Conservation (phyloP, 768 basidiomycete species). For the Tulasnella calospora region DNA sequence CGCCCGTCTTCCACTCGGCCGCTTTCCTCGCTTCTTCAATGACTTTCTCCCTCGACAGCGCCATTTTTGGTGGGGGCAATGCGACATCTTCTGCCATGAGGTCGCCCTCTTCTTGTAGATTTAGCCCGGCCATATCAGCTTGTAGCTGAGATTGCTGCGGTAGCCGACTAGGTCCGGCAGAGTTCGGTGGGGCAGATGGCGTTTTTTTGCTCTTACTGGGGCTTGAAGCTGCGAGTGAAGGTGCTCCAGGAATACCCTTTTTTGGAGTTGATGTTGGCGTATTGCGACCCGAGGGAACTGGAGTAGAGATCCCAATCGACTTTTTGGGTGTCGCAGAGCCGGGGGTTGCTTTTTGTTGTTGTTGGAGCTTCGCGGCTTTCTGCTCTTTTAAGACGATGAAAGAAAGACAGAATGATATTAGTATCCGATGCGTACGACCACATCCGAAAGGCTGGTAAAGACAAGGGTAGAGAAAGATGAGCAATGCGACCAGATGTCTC, state of each 20-base stretch:
- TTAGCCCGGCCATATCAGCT: constrained; percentile 70
- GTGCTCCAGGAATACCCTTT: not conserved
- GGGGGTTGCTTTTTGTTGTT: not conserved
- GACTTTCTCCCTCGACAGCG: constrained; percentile 71
- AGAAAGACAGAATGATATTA: not conserved
- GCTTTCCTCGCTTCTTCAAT: constrained; percentile 67
- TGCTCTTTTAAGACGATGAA: not conserved
- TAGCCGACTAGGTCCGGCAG: constrained; percentile 38
- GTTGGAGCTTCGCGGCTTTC: not conserved
- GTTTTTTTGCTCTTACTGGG: not conserved
- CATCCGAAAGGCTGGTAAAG: not conserved
- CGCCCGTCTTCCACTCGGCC: constrained; percentile 46
- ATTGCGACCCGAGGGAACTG: not conserved
- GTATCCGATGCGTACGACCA: not conserved
- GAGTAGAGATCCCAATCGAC: not conserved
- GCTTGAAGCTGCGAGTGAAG: not conserved
- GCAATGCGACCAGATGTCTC: not conserved
- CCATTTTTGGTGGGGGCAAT: constrained; percentile 54
- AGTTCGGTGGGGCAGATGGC: not conserved
- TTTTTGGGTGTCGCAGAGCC: not conserved
- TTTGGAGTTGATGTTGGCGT: constrained; percentile 3
- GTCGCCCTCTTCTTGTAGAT: constrained; percentile 49
- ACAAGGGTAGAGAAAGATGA: not conserved
- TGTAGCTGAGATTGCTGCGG: constrained; percentile 50
- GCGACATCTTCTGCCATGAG: constrained; percentile 42